Percentiles rank a stretch among this genome's conserved stretches.
Conservation (phyloP, 2,329 filamentous ascomycete species). For the Thielaviopsis ethacetica region DNA sequence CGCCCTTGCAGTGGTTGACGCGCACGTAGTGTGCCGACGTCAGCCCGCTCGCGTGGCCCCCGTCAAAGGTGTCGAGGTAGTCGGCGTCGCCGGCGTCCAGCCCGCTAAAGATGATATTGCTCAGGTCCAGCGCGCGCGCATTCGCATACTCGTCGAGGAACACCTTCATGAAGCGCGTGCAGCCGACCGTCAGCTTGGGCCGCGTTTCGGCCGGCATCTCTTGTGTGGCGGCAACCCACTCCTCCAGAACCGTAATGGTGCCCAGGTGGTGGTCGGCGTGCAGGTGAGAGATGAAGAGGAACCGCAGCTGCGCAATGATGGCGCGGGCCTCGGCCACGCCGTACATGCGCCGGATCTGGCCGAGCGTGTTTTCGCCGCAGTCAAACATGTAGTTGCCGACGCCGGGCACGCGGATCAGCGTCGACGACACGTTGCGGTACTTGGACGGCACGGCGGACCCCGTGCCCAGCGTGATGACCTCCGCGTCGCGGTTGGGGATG, state of each 20-base stretch:
- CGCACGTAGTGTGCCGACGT: slow-evolving; percentile 45
- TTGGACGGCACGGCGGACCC: slow-evolving; percentile 83
- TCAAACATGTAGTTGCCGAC: slow-evolving; percentile 84
- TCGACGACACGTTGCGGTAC: slow-evolving; percentile 88
- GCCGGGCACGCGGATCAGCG: slow-evolving; percentile 67
- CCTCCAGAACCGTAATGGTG: slow-evolving; percentile 60
- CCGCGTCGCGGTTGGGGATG: slow-evolving; percentile 57
- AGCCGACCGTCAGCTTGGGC: slow-evolving; percentile 46
- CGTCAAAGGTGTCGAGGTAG: slow-evolving; percentile 20
- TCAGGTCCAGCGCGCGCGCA: slow-evolving; percentile 61
- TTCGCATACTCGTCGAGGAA: slow-evolving; percentile 68
- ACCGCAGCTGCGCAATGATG: slow-evolving; percentile 62
- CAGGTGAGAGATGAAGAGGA: slow-evolving; percentile 86
- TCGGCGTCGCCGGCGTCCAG: slow-evolving; percentile 12
- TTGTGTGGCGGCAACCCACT: slow-evolving; percentile 51
- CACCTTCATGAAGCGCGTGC: slow-evolving; percentile 51
- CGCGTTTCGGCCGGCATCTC: slow-evolving; percentile 16
- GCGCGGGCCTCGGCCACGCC: slow-evolving; percentile 44
- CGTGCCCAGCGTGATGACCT: slow-evolving; percentile 78
- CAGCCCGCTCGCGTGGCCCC: slow-evolving; percentile 40
- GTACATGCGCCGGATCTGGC: slow-evolving; percentile 66
- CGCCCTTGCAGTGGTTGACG: slow-evolving; percentile 66
- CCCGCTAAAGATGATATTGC: slow-evolving; percentile 24
- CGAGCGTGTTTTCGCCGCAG: slow-evolving; percentile 81
- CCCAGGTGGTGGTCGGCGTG: slow-evolving; percentile 96